Evolutionary conservation across 1,139 yeast genomes (phyloP).

Genomic region (Geotrichum bryndzae): DNA sequence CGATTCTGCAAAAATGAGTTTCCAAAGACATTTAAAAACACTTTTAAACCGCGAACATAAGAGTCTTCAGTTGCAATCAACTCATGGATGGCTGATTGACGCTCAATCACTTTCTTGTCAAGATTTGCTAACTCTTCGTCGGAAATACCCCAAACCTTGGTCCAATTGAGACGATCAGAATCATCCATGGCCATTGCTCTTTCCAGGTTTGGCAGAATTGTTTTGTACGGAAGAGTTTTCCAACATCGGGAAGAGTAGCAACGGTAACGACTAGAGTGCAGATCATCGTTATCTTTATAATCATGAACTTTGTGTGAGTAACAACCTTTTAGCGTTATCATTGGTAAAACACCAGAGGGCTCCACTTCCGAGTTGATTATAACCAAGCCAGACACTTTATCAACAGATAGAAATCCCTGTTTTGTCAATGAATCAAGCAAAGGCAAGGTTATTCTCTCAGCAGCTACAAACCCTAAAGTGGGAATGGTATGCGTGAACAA

Average conservation of each 20-base stretch:
- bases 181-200: constrained; percentile 20
- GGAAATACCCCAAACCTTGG: constrained; percentile 53
- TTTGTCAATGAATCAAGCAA: constrained; percentile 45
- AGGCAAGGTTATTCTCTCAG: constrained; percentile 52
- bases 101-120: constrained; percentile 51
- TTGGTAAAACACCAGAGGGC: constrained; percentile 44
- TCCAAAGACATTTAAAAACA: constrained; percentile 57
- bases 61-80: constrained; percentile 67
- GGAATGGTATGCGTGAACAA: constrained; percentile 49
- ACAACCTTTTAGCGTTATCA: constrained; percentile 37
- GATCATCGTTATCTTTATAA: constrained; percentile 16
- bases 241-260: constrained; percentile 33
- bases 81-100: constrained; percentile 76
- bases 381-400: constrained; percentile 27
- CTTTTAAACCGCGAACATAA: constrained; percentile 62
- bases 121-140: constrained; percentile 51
- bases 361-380: constrained; percentile 29
- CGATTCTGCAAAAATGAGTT: constrained; percentile 38
- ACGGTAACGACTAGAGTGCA: constrained; percentile 21
- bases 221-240: constrained; percentile 28
- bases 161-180: constrained; percentile 50
- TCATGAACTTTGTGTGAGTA: constrained; percentile 34
- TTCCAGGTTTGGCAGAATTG: constrained; percentile 26
- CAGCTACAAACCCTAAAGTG: constrained; percentile 48
- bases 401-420: constrained; percentile 44